These are phyloP conservation scores for Rhodotorula sp. DNA, from an alignment of 1,284 basidiomycete species.

Conservation along the genomic window DNA sequence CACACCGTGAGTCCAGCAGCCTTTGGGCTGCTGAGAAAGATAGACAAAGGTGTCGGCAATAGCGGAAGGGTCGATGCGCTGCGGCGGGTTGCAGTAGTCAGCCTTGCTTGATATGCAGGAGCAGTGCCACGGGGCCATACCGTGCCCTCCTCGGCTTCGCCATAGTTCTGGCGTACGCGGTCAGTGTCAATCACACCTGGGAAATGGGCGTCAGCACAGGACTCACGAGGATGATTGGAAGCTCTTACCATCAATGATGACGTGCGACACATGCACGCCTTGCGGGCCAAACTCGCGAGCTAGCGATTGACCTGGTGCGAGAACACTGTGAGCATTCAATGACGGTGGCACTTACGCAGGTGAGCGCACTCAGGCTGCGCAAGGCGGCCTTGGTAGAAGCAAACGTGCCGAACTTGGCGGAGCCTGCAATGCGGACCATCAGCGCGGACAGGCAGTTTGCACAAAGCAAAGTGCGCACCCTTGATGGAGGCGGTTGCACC, in stretches of 20 bases:
- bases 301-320: conserved; percentile 24
- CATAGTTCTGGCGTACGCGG: no score
- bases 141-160: not conserved
- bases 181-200: conserved; percentile 38
- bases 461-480: not conserved
- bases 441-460: not conserved
- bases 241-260: conserved; percentile 51
- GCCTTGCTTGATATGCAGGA: no score
- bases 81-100: not conserved
- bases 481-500: conserved; percentile 30
- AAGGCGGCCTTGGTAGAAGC: conserved; percentile 37
- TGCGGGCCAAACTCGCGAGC: conserved; percentile 53
- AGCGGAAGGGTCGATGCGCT: conserved; percentile 24
- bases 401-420: conserved; percentile 29
- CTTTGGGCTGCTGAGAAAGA: conserved; percentile 49
- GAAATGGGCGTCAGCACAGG: not conserved
- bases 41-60: conserved; percentile 47
- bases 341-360: not conserved
- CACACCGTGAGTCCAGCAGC: conserved; percentile 44
- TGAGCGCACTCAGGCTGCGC: conserved; percentile 22
- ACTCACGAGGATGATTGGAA: no score
- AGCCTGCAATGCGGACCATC: not conserved
- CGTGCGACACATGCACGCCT: conserved; percentile 54
- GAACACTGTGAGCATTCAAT: no score
- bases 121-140: not conserved